Base-by-base conservation (phyloP, 2,329 filamentous ascomycete genomes). In the Botrytis sinoallii region DNA sequence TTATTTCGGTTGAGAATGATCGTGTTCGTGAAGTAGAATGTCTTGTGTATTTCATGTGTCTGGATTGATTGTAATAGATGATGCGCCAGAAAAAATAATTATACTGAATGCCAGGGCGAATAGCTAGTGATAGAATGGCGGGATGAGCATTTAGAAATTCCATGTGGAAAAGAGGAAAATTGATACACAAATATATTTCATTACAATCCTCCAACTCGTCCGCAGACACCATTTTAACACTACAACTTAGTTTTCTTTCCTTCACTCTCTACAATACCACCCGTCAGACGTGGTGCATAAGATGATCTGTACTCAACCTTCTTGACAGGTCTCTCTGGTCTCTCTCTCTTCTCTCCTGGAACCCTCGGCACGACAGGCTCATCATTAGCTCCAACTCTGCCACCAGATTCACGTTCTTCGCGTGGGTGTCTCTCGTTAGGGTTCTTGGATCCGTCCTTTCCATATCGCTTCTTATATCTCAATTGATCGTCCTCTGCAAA, bases 401-500 rank as follows among this genome's bases (percentile, higher is more conserved):
- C 72, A 40, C 72, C 75, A 64, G 73, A 42, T 29, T 57, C 66
- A 29, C 48, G 66, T 44, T 69, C 66, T n/a, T 69, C 66, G 38
- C 66, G 48, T 32, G 66, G 48, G 14, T 69, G 66, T 69, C 70
- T 59, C 25, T 61, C 74, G 63, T 44, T 73, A 1, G 66, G 66
- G 29, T 72, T 68, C 76, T 83, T 84, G 32, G 84, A 86, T 46
- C 86, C 88, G 59, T 91, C 91, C 82, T 95, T 95, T 76, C 93
- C 92, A 80, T 92, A 98, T 2, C 96, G 90, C 86, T 98, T 99
- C 85, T 95, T 95, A 83, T 99, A 99, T 74, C 96, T 86, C 48
- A 90, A 89, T 78, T 93, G 90, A 74, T 95, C 90, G 82, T 98
- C 96, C 84, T 99, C 96, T 32, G 96, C 96, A 79, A 95, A 94